Conservation (phyloP, 768 basidiomycete species). For the Tulasnella sp. region DNA sequence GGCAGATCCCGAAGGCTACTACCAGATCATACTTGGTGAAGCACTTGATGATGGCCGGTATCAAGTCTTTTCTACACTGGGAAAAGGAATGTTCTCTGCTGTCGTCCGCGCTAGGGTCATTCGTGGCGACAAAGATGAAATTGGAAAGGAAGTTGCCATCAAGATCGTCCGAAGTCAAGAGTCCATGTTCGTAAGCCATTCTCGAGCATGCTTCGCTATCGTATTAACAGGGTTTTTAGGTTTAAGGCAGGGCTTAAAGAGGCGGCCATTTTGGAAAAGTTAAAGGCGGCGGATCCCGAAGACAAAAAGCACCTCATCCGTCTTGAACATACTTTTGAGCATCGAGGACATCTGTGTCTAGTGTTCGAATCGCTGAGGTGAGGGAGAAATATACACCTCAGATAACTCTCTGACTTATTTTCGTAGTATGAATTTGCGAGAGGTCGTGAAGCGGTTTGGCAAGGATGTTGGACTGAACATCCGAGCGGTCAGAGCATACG, state of each 20-base stretch:
- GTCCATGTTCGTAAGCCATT: conserved; percentile 60
- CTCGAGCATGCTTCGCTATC: neutral
- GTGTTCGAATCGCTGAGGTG: conserved; percentile 93
- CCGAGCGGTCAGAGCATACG: conserved; percentile 95
- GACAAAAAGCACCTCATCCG: conserved; percentile 95
- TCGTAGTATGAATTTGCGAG: conserved; percentile 89
- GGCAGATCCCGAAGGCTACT: conserved; percentile 92
- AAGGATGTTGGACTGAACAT: conserved; percentile 96
- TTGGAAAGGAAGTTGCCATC: conserved; percentile 80
- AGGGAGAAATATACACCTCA: conserved; percentile 16
- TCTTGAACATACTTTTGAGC: conserved; percentile 91
- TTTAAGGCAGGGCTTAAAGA: conserved; percentile 92
- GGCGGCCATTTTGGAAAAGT: conserved; percentile 73
- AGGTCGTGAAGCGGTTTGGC: conserved; percentile 95
- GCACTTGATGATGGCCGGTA: conserved; percentile 85
- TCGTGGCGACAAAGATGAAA: conserved; percentile 43
- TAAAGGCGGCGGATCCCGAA: conserved; percentile 82
- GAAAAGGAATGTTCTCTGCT: conserved; percentile 98
- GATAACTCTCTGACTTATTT: neutral
- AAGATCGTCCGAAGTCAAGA: conserved; percentile 95
- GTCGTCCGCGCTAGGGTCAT: conserved; percentile 85
- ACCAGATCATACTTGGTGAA: conserved; percentile 87
- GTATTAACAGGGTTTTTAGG: conserved; percentile 35
- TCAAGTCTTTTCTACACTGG: conserved; percentile 89
- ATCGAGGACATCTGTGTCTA: conserved; percentile 90